A percentile compares a stretch with the other conserved stretches of the same genome.
Evolutionary conservation across 768 basidiomycete genomes (phyloP).

Genomic region (Tylopilus subfusipes): DNA sequence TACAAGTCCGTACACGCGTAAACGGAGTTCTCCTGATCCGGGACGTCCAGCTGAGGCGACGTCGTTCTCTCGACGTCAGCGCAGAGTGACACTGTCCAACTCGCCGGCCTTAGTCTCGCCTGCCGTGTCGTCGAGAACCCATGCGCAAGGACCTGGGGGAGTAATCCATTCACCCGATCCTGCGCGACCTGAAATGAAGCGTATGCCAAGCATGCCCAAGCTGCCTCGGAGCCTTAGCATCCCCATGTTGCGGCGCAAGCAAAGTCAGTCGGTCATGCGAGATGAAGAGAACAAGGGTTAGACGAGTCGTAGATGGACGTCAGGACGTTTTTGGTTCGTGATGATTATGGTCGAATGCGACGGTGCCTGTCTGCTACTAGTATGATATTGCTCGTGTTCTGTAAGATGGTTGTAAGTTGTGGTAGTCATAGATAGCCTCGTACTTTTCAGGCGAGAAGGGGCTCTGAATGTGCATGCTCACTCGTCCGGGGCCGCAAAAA

Average conservation of each 20-base stretch:
- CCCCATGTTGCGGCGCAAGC: conserved; percentile 28
- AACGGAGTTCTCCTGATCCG: conserved; percentile 3
- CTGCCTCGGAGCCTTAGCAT: conserved; percentile 29
- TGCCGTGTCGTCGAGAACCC: not conserved
- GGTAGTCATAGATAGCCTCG: too few species aligned
- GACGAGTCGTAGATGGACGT: not conserved
- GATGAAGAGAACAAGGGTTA: not conserved
- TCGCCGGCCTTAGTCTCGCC: conserved; percentile 16
- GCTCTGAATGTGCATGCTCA: too few species aligned
- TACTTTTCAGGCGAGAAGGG: too few species aligned
- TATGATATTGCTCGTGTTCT: conserved; percentile 3
- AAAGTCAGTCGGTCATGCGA: conserved; percentile 10
- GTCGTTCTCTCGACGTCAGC: conserved; percentile 8
- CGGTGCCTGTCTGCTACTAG: not conserved
- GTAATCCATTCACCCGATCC: not conserved
- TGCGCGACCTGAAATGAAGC: conserved; percentile 5
- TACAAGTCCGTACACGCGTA: not conserved
- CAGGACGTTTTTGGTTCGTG: not conserved
- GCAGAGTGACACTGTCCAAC: conserved; percentile 21
- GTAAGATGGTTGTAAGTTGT: too few species aligned
- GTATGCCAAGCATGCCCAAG: conserved; percentile 20
- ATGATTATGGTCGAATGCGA: not conserved
- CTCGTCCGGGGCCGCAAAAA: too few species aligned
- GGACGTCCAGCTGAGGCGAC: not conserved
- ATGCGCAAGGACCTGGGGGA: not conserved